Evolutionary conservation across 2,329 filamentous ascomycete genomes (phyloP), one percentile per base, ranked within the genome.

Genomic region (Colletotrichum sp.): DNA sequence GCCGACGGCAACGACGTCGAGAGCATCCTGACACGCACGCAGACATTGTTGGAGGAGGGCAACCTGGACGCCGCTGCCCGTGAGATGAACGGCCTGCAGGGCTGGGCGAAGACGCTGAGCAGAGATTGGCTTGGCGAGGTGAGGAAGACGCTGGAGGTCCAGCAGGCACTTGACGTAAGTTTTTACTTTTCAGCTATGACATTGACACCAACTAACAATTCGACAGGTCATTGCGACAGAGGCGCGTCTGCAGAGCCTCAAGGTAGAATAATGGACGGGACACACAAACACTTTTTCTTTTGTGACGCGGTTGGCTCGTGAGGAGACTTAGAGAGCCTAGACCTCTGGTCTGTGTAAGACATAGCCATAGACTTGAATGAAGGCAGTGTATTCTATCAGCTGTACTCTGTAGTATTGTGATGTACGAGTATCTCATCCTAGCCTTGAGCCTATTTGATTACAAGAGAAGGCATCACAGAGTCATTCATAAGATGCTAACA

Each of bases 61-160:
- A 93, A 98, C 82, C 87, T 99, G 72, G 97, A 99, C 84, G 93
- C 91, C 69, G 97, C 97, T 4, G 96, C 97, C 16, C 90, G 97
- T 79, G 97, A 99, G 88, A 97, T 99, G 94, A 99, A 99, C 83
- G 92, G 93, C 3, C 89, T 99, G 63, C 91, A 94, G 77, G 97
- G 97, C 30, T 99, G 97, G 97, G 96, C 96, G 64, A 98, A 97
- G 90, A 96, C 96, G 55, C 87, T 99, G 83, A 98, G 95, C 86
- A 93, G 94, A 82, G 97, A 99, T 85, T 99, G 97, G 97, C 87
- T 99, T 80, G 91, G 90, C 69, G 97, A 99, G 89, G 95, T 96
- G 78, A 92, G 97, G 84, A 94, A 96, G 87, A 95, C 98, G 79
- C 89, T 99, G 82, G 97, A 99, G 88, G 97, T 99, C 79, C 93